Base-by-base conservation (phyloP, 805 yeast genomes). In the Cyberlindnera euphorbiae region DNA sequence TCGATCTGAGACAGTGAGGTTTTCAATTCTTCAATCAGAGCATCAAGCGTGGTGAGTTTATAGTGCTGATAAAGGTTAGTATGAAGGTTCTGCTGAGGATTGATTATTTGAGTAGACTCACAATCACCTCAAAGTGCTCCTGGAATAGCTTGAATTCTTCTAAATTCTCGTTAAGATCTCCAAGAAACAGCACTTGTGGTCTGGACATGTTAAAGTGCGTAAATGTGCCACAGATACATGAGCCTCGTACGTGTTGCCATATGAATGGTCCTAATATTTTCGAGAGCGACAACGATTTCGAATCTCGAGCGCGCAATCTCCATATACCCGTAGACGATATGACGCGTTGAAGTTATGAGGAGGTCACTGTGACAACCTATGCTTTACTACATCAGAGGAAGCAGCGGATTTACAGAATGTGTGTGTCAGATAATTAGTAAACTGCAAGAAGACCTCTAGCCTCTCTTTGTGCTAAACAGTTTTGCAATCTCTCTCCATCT, bases 111-210 rank as follows among this genome's bases (percentile, higher is more conserved):
- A n/a, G n/a, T n/a, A n/a, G n/a, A 45, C 51, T 27, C 21, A 44
- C 36, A 56, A 49, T 44, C 33, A 68, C 59, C 25, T 69, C 69
- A 49, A 53, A 70, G 28, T 62, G 54, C 17, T 47, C 36, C 14
- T 44, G 26, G 45, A 71, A 71, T n/a, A 47, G 48, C 15, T 52
- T 33, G 44, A 56, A 69, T 36, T 67, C 67, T 1, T 64, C 60
- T 16, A 69, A 51, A 1, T 53, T 37, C 24, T 53, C 61, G 43
- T 69, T 60, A 28, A 68, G 53, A 30, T 62, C 69, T 10, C 74
- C 76, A 8, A 76, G 54, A 44, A 75, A 67, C 16, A 77, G 36
- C 10, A 44, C 45, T 14, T 41, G 37, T 17, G 45, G 48, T 32
- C 38, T 44, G 17, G 36, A 8, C 40, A 38, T 41, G 3, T 12